A percentile compares a stretch with the other conserved stretches of the same genome.
Evolutionary conservation across 1,284 basidiomycete species (phyloP).

Genomic region (Ustilago trichophora): DNA sequence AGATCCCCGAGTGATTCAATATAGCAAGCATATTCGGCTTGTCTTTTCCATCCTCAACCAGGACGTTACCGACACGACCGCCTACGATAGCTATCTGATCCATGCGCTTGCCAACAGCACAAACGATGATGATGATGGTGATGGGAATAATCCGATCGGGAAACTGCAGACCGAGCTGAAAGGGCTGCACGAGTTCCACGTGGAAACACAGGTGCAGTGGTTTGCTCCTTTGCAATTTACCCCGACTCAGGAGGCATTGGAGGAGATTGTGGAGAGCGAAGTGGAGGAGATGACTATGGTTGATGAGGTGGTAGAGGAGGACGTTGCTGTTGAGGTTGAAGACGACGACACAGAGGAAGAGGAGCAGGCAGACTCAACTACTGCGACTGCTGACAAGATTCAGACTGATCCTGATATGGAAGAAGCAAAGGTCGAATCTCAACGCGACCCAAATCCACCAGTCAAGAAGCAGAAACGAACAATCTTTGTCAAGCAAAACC

Average conservation of each 20-base stretch:
- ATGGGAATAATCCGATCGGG: constrained; percentile 14
- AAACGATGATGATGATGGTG: not conserved
- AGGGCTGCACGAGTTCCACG: constrained; percentile 82
- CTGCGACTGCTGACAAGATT: too few species aligned
- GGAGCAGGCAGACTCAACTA: not conserved
- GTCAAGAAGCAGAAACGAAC: constrained; percentile 3
- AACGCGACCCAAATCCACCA: not conserved
- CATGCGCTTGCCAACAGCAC: constrained; percentile 10
- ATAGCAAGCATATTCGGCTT: constrained; percentile 53
- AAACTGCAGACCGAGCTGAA: constrained; percentile 25
- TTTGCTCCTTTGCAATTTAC: constrained; percentile 87
- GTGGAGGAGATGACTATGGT: constrained; percentile 19
- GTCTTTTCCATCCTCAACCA: constrained; percentile 63
- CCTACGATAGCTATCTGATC: constrained; percentile 29
- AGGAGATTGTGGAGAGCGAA: constrained; percentile 43
- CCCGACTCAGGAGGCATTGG: constrained; percentile 71
- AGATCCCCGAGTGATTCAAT: constrained; percentile 53
- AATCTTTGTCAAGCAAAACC: constrained; percentile 8
- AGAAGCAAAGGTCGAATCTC: constrained; percentile 9
- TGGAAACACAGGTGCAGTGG: constrained; percentile 92
- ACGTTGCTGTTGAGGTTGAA: constrained; percentile 14
- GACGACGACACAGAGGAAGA: constrained; percentile 1
- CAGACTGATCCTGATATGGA: too few species aligned
- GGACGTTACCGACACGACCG: constrained; percentile 38
- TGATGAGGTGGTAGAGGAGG: constrained; percentile 45